A percentile compares a stretch with the other conserved stretches of the same genome.
Evolutionary conservation across 192 early-diverging fungal species (phyloP).

Genomic region (Coemansia sp.): DNA sequence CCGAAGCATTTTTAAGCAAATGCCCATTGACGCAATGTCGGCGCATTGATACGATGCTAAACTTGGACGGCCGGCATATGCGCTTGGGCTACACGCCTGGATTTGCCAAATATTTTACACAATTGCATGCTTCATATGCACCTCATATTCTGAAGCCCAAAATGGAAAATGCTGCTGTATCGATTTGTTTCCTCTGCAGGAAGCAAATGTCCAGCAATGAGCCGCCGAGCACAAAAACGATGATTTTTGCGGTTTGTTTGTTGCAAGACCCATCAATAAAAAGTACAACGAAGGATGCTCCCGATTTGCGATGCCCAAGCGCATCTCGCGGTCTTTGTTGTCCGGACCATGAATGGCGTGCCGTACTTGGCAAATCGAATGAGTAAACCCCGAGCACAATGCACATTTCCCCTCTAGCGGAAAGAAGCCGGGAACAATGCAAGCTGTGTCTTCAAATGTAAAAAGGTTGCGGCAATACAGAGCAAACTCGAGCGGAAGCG

Average conservation of each 20-base stretch:
- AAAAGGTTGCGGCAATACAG: background rate
- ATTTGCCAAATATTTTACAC: background rate
- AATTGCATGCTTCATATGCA: background rate
- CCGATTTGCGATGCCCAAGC: slow-evolving; percentile 3
- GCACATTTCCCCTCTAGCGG: background rate
- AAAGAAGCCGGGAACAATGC: background rate
- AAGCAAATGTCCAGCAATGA: background rate
- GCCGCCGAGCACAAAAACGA: background rate
- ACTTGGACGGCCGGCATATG: background rate
- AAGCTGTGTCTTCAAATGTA: background rate
- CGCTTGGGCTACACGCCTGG: background rate
- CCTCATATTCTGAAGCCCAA: background rate
- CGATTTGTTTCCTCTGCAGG: background rate
- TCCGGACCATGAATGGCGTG: slow-evolving; percentile 2
- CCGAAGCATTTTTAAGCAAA: too few species aligned
- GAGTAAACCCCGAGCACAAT: slow-evolving; percentile 1
- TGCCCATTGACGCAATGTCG: background rate
- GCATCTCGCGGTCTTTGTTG: background rate
- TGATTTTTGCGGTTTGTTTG: background rate
- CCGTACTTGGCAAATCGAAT: background rate
- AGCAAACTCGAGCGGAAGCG: background rate
- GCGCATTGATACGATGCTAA: background rate
- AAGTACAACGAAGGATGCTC: background rate
- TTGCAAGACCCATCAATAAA: background rate
- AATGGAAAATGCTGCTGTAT: background rate